phyloP scores from a whole-genome alignment of 805 yeast species.

The Metschnikowia corniflorae region DNA sequence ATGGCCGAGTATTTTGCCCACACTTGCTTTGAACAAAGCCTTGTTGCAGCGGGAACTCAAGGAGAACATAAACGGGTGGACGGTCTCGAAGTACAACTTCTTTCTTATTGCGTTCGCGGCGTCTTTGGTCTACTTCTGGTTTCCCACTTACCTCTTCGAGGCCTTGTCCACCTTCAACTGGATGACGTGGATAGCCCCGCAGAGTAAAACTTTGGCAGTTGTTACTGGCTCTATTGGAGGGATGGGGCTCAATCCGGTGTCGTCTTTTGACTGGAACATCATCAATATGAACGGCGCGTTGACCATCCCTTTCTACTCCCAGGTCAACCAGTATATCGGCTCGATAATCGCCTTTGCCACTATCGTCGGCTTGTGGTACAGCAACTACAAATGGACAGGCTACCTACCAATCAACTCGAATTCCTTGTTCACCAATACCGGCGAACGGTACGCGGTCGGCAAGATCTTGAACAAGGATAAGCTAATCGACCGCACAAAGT shows the following conservation, averaged over 20 bases:
- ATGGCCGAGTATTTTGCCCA: conserved; percentile 68
- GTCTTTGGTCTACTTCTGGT: conserved; percentile 2
- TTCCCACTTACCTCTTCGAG: conserved; percentile 42
- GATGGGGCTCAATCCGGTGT: conserved; percentile 59
- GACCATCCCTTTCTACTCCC: conserved; percentile 7
- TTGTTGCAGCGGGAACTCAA: conserved; percentile 44
- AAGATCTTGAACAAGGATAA: conserved; percentile 2
- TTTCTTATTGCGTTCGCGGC: conserved; percentile 1
- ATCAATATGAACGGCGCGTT: conserved; percentile 33
- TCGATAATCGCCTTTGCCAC: conserved; percentile 44
- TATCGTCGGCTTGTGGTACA: conserved; percentile 50
- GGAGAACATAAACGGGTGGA: conserved; percentile 60
- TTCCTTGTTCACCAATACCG: conserved; percentile 9
- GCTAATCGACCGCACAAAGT: conserved; percentile 20
- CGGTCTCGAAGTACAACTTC: conserved; percentile 22
- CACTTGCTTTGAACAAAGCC: conserved; percentile 46
- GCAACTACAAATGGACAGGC: conserved; percentile 55
- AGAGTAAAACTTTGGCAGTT: conserved; percentile 55
- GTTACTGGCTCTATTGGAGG: conserved; percentile 62
- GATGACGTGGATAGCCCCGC: conserved; percentile 59
- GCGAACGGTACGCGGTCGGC: conserved; percentile 2
- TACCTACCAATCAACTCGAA: conserved; percentile 39
- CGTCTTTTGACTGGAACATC: conserved; percentile 65
- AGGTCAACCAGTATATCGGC: conserved; percentile 18
- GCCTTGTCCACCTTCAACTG: conserved; percentile 59